Evolutionary conservation across 2,329 filamentous ascomycete genomes (phyloP).

Genomic region (Fusarium tanahbumbuense): DNA sequence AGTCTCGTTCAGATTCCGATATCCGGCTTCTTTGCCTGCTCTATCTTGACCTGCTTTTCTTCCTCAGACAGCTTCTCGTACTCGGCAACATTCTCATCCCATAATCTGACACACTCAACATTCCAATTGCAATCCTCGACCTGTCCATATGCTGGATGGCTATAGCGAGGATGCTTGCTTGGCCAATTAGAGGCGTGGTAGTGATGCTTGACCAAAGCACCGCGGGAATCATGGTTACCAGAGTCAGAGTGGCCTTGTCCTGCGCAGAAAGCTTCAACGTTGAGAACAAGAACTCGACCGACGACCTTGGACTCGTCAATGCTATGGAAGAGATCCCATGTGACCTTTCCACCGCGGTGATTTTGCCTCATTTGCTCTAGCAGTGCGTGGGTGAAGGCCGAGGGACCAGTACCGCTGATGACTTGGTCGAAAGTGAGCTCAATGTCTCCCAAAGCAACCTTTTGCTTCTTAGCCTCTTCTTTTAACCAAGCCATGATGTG

Average conservation of each 20-base stretch:
- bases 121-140: constrained; percentile 80
- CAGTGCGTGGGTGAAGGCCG: constrained; percentile 74
- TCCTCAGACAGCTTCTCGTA: constrained; percentile 69
- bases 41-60: constrained; percentile 65
- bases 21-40: constrained; percentile 46
- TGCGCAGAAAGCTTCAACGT: constrained; percentile 78
- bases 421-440: constrained; percentile 77
- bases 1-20: constrained; percentile 1
- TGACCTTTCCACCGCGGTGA: constrained; percentile 56
- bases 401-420: constrained; percentile 78
- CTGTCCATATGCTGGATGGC: constrained; percentile 75
- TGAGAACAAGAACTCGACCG: constrained; percentile 72
- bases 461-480: constrained; percentile 68
- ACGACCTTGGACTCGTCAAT: constrained; percentile 74
- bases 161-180: constrained; percentile 72
- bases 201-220: constrained; percentile 77
- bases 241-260: constrained; percentile 80
- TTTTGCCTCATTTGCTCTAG: constrained; percentile 70
- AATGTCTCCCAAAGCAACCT: constrained; percentile 69
- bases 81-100: constrained; percentile 72
- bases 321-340: constrained; percentile 74
- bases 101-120: constrained; percentile 69
- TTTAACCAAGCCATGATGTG: constrained; percentile 76
- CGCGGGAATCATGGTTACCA: constrained; percentile 74
- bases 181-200: constrained; percentile 82